Evolutionary conservation across 345 rosid species (phyloP).

Genomic region (Eucalyptus caleyi): DNA sequence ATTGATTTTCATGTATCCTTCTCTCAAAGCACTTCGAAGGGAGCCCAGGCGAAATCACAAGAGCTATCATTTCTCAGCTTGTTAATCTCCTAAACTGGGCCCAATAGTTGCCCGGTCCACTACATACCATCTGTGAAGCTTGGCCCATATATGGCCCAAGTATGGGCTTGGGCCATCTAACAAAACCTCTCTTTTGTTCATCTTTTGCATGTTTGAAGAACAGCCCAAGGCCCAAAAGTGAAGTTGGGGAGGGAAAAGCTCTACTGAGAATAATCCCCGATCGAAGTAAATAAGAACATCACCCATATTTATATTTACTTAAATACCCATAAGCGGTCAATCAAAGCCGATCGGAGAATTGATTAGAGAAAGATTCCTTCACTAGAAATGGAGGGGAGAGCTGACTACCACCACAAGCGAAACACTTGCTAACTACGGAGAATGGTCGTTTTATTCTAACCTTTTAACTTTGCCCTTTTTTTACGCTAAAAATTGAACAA

Average conservation of each 20-base stretch:
- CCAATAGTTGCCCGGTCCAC: neutral
- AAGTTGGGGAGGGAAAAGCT: neutral
- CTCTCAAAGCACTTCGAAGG: neutral
- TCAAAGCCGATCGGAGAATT: accelerated
- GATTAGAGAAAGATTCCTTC: neutral
- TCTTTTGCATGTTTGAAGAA: neutral
- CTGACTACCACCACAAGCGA: accelerated
- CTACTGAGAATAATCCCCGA: neutral
- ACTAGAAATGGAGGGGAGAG: neutral
- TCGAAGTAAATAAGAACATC: too few species aligned
- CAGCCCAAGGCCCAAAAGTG: neutral
- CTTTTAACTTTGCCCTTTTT: neutral
- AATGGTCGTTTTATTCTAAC: too few species aligned
- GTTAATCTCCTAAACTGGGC: neutral
- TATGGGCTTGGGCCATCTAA: neutral
- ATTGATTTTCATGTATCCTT: neutral
- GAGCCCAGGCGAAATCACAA: neutral
- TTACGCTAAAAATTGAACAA: neutral
- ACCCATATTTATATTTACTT: neutral
- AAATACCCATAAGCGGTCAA: neutral
- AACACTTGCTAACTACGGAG: neutral
- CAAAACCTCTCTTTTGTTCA: neutral
- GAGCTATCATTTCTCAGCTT: neutral
- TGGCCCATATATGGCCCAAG: neutral
- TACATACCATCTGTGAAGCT: neutral